These are phyloP conservation scores for Coemansia sp. DNA, from an alignment of 192 early-diverging fungal species.

Conservation along the genomic window DNA sequence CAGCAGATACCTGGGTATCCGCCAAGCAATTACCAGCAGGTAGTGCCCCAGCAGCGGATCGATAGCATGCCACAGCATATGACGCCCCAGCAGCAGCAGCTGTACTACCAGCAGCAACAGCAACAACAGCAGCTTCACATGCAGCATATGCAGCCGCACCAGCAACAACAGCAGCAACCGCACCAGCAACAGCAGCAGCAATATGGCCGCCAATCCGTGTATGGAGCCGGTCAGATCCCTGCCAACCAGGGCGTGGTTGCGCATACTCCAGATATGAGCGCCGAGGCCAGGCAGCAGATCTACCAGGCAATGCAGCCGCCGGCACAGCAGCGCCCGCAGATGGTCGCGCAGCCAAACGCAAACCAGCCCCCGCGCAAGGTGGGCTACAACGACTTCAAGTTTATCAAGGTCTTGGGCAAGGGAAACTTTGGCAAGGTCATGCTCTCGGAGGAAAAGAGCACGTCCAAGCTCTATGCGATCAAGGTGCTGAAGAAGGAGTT, in stretches of 20 bases:
- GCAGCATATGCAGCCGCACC: conserved; percentile 17
- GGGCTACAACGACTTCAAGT: conserved; percentile 88
- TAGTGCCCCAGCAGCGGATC: conserved; percentile 17
- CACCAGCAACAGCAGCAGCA: conserved; percentile 14
- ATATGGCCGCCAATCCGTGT: conserved; percentile 26
- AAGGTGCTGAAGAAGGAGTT: conserved; percentile 98
- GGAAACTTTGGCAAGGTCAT: conserved; percentile 99
- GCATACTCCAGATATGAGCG: conserved; percentile 15
- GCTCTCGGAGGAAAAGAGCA: conserved; percentile 88
- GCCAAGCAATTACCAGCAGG: conserved; percentile 16
- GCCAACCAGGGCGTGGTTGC: not conserved
- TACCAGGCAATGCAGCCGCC: conserved; percentile 36
- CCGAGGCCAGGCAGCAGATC: conserved; percentile 39
- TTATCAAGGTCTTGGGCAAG: conserved; percentile 92
- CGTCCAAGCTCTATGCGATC: conserved; percentile 86
- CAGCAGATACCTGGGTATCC: conserved; percentile 4
- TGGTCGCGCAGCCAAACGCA: conserved; percentile 2
- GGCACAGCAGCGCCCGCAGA: not conserved
- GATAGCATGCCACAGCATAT: conserved; percentile 14
- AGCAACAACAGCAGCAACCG: no score
- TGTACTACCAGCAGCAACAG: conserved; percentile 12
- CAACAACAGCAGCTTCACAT: conserved; percentile 24
- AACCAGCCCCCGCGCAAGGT: conserved; percentile 59
- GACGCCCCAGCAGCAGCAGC: conserved; percentile 28
- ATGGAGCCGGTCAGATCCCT: conserved; percentile 6